phyloP scores from a whole-genome alignment of 305 asterid species.

The Fraxinus albicans region DNA sequence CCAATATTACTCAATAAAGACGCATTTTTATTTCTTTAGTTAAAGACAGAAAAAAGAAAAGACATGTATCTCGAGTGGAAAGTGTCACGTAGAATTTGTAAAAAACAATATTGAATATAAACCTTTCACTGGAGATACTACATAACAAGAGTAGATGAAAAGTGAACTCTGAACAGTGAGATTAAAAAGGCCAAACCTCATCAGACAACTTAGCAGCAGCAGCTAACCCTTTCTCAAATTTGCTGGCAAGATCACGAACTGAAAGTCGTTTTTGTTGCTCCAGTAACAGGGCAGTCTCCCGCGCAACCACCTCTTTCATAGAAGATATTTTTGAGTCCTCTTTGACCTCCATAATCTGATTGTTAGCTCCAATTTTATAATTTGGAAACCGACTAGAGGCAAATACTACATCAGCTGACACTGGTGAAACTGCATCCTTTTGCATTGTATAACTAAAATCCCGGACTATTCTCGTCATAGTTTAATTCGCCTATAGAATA shows the following conservation, averaged over 20 bases:
- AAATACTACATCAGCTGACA: constrained; percentile 84
- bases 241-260: constrained; percentile 91
- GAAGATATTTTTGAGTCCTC: constrained; percentile 54
- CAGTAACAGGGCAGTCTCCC: constrained; percentile 77
- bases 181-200: constrained; percentile 47
- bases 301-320: constrained; percentile 81
- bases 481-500: constrained; percentile 33
- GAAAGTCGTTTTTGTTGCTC: constrained; percentile 94
- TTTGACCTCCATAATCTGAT: constrained; percentile 74
- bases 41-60: not conserved
- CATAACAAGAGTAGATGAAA: not conserved
- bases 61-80: not conserved
- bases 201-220: constrained; percentile 91
- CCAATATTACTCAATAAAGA: not conserved
- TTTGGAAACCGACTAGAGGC: constrained; percentile 80
- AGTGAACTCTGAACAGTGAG: not conserved
- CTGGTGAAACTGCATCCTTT: constrained; percentile 68
- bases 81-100: not conserved
- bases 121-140: constrained; percentile 1
- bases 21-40: not conserved
- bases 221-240: constrained; percentile 96
- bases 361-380: constrained; percentile 76
- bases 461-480: constrained; percentile 74
- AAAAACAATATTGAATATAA: constrained; percentile 6
- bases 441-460: constrained; percentile 73